Evolutionary conservation across 176 grass and related monocot genomes (phyloP).

Genomic region (Juncus inflexus): DNA sequence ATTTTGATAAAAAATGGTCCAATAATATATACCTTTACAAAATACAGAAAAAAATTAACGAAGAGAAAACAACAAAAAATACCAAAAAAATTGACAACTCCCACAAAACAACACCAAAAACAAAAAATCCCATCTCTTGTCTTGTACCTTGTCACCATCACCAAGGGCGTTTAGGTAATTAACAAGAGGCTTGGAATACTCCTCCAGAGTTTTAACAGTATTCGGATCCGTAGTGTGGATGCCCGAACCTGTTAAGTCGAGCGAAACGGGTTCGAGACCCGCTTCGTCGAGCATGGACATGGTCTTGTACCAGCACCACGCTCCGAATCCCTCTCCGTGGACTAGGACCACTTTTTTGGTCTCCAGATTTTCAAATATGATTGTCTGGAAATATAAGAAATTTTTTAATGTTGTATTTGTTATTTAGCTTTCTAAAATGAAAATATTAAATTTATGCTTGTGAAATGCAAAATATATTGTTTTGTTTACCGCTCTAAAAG

Average conservation of each 20-base stretch:
- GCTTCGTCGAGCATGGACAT: constrained; percentile 86
- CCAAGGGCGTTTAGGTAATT: constrained; percentile 65
- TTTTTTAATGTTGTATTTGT: too few species aligned
- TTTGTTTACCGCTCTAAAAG: not conserved
- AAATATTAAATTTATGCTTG: constrained; percentile 1
- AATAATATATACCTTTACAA: too few species aligned
- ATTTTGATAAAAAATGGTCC: too few species aligned
- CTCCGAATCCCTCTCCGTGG: constrained; percentile 98
- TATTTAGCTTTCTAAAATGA: constrained; percentile 3
- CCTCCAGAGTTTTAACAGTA: constrained; percentile 65
- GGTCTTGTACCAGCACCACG: constrained; percentile 99
- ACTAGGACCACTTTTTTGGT: constrained; percentile 93
- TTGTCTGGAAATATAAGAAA: constrained; percentile 32
- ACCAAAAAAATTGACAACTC: too few species aligned
- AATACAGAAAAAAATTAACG: too few species aligned
- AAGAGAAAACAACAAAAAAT: too few species aligned
- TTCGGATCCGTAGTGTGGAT: constrained; percentile 80
- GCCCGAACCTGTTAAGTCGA: constrained; percentile 87
- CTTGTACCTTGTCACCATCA: constrained; percentile 36
- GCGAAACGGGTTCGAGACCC: constrained; percentile 71
- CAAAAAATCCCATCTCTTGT: not conserved
- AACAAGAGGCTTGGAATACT: constrained; percentile 80
- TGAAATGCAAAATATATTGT: too few species aligned
- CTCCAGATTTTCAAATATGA: constrained; percentile 79
- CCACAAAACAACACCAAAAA: too few species aligned